Evolutionary conservation across 2,329 filamentous ascomycete genomes (phyloP).

Genomic region (Fusarium piperis): DNA sequence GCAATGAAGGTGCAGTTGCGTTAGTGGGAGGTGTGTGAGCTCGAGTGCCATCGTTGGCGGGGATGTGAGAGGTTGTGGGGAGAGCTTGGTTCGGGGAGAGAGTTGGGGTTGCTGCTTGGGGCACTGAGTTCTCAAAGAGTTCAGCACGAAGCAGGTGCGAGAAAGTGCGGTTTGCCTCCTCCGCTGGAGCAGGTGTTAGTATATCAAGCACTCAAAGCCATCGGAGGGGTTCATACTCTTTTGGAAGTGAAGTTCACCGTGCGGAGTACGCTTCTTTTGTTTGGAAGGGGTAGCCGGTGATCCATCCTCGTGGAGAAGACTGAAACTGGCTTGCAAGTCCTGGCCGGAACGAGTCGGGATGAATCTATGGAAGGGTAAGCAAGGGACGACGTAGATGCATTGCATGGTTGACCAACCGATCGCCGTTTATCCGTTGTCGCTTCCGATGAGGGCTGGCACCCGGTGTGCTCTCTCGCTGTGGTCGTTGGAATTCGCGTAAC

Average conservation of each 20-base stretch:
- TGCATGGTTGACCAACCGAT: slow-evolving; percentile 58
- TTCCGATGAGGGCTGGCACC: slow-evolving; percentile 67
- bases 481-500: slow-evolving; percentile 60
- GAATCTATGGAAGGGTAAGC: slow-evolving; percentile 69
- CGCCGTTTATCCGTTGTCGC: slow-evolving; percentile 68
- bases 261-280: slow-evolving; percentile 83
- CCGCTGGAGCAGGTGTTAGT: slow-evolving; percentile 61
- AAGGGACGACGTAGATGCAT: neutral
- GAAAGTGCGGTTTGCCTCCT: slow-evolving; percentile 95
- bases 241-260: slow-evolving; percentile 93
- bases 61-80: slow-evolving; percentile 61
- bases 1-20: slow-evolving; percentile 67
- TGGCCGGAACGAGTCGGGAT: slow-evolving; percentile 94
- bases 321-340: slow-evolving; percentile 93
- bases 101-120: slow-evolving; percentile 76
- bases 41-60: slow-evolving; percentile 72
- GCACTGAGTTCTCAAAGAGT: slow-evolving; percentile 90
- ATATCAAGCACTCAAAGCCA: neutral
- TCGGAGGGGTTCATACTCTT: slow-evolving; percentile 69
- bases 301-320: slow-evolving; percentile 88
- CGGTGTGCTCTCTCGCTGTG: slow-evolving; percentile 62
- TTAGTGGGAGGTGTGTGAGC: slow-evolving; percentile 84
- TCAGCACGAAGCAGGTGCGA: slow-evolving; percentile 88
- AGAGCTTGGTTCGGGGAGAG: slow-evolving; percentile 67
- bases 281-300: slow-evolving; percentile 92